These are phyloP conservation scores for Daldinia sp. DNA, from an alignment of 2,329 filamentous ascomycete species.

Conservation along the genomic window DNA sequence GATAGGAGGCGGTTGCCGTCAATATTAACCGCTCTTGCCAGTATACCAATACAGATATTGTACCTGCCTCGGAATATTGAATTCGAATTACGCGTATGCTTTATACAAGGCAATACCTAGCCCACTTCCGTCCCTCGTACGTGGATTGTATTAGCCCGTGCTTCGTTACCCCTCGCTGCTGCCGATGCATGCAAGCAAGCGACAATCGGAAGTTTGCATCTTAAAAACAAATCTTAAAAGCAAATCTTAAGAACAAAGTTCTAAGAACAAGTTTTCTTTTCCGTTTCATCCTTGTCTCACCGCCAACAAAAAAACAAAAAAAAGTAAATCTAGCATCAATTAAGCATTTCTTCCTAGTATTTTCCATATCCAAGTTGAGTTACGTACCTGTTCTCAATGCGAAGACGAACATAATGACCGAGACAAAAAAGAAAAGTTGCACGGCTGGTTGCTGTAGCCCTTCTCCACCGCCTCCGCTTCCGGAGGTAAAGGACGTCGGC, in stretches of 20 bases:
- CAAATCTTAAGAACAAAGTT: too few relatives aligned
- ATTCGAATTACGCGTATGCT: too few relatives aligned
- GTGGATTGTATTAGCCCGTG: too few relatives aligned
- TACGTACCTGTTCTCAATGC: too few relatives aligned
- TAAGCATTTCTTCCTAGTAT: neutral
- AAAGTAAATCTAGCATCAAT: neutral
- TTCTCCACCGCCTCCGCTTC: neutral
- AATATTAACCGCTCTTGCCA: too few relatives aligned
- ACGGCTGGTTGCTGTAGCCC: conserved; percentile 19
- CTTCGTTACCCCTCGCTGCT: conserved; percentile 21
- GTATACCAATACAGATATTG: too few relatives aligned
- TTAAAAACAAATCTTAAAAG: too few relatives aligned
- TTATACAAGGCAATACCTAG: too few relatives aligned
- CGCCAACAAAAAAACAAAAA: neutral
- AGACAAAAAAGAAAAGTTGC: conserved; percentile 22
- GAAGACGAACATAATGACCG: conserved; percentile 17
- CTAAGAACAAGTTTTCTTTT: neutral
- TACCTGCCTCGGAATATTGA: too few relatives aligned
- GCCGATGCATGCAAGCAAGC: neutral
- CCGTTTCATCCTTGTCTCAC: neutral
- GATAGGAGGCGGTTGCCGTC: too few relatives aligned
- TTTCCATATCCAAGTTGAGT: neutral
- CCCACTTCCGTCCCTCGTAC: too few relatives aligned
- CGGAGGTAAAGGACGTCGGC: conserved; percentile 9
- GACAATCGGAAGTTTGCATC: conserved; percentile 10